Percentiles rank a stretch among this genome's conserved stretches.
Evolutionary conservation across 257 asterid species (phyloP).

Genomic region (Craterostigma plantagineum): DNA sequence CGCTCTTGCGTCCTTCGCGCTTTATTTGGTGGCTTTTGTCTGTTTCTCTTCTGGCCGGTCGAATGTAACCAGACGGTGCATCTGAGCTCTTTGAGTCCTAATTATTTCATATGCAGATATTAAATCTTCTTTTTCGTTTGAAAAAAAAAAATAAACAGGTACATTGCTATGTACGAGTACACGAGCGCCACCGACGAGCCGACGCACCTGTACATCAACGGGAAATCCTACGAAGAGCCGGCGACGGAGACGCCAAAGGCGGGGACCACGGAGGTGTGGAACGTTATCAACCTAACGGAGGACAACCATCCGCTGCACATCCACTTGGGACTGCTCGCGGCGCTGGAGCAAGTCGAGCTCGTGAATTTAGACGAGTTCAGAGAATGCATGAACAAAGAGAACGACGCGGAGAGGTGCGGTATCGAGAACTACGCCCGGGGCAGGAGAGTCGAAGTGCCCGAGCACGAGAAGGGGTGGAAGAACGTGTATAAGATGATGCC

Average conservation of each 20-base stretch:
- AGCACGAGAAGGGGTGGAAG: too few relatives aligned
- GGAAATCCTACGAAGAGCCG: constrained; percentile 40
- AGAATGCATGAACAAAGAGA: constrained; percentile 37
- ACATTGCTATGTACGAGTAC: constrained; percentile 61
- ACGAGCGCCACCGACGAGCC: constrained; percentile 44
- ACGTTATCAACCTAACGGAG: constrained; percentile 59
- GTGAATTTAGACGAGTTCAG: constrained; percentile 28
- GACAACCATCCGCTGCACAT: constrained; percentile 81
- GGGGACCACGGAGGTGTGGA: constrained; percentile 64
- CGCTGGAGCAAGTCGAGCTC: constrained; percentile 39
- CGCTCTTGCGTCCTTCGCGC: too few relatives aligned
- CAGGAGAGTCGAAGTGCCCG: constrained; percentile 1
- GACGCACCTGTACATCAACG: constrained; percentile 46
- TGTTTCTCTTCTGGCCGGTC: too few relatives aligned
- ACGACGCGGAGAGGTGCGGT: constrained; percentile 37
- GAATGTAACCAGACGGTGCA: too few relatives aligned
- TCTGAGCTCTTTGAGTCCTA: too few relatives aligned
- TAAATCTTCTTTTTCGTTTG: too few relatives aligned
- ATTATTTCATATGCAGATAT: too few relatives aligned
- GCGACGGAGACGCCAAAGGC: constrained; percentile 52
- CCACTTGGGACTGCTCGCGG: constrained; percentile 50
- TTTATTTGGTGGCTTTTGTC: too few relatives aligned
- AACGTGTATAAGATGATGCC: too few relatives aligned
- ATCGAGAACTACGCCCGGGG: constrained; percentile 38
- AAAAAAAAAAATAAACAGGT: constrained; percentile 6